Conservation (phyloP, 352 stramenopile genomes). For the Globisporangium cystogenes region DNA sequence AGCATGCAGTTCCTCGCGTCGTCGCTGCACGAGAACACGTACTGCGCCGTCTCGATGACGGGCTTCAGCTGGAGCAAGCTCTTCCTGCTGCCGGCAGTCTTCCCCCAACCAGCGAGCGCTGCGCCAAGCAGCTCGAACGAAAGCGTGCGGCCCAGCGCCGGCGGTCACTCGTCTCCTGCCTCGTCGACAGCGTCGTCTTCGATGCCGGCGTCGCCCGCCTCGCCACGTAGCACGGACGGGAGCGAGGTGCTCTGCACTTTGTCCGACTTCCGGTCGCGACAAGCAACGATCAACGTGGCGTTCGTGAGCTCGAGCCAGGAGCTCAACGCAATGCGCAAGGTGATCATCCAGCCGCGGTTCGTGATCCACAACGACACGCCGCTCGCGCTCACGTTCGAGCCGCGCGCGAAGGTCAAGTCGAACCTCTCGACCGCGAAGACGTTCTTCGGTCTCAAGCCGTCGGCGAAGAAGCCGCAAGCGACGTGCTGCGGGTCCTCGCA, state of each 20-base stretch:
- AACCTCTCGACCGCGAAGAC: constrained; percentile 55
- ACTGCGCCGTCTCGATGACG: constrained; percentile 72
- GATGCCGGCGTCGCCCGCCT: constrained; percentile 3
- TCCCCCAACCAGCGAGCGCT: constrained; percentile 11
- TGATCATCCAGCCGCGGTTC: constrained; percentile 61
- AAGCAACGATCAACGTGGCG: constrained; percentile 57
- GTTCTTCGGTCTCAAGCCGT: constrained; percentile 48
- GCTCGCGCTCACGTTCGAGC: constrained; percentile 45
- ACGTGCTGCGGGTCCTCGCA: constrained; percentile 51
- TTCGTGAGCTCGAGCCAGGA: constrained; percentile 46
- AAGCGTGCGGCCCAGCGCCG: not conserved
- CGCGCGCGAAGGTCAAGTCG: constrained; percentile 40
- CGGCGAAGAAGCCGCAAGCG: constrained; percentile 38
- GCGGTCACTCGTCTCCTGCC: not conserved
- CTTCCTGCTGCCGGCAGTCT: constrained; percentile 40
- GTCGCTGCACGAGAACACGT: constrained; percentile 71
- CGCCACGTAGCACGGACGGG: constrained; percentile 7
- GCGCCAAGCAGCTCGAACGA: not conserved
- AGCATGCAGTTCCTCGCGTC: constrained; percentile 58
- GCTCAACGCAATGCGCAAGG: constrained; percentile 38
- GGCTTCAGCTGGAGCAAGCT: constrained; percentile 77
- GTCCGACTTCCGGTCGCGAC: constrained; percentile 49
- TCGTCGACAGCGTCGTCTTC: constrained; percentile 12
- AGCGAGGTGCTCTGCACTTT: constrained; percentile 42
- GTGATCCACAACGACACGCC: constrained; percentile 57